A percentile compares a stretch with the other conserved stretches of the same genome.
phyloP scores from a whole-genome alignment of 768 basidiomycete genomes.

The Kwoniella dendrophila region DNA sequence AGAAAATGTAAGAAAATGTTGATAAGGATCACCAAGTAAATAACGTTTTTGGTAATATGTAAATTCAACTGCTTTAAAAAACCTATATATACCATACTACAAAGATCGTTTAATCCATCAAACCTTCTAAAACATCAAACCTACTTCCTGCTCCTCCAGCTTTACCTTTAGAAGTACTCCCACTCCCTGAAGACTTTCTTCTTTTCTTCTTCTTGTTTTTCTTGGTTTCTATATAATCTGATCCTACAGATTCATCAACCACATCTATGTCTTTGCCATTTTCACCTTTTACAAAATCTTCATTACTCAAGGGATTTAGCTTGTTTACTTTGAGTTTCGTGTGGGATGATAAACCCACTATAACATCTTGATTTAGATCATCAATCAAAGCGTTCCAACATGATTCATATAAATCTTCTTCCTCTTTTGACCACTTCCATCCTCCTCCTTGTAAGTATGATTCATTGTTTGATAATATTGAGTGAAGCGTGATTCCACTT shows the following conservation, averaged over 20 bases:
- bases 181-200: neutral
- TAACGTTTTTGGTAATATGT: too few species aligned
- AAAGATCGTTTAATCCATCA: slow-evolving; percentile 18
- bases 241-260: too few species aligned
- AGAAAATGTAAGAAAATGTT: too few species aligned
- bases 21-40: too few species aligned
- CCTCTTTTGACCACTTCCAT: slow-evolving; percentile 32
- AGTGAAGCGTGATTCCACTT: slow-evolving; percentile 36
- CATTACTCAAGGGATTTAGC: neutral
- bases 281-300: neutral
- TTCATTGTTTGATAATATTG: slow-evolving; percentile 16
- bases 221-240: too few species aligned
- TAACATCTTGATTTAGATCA: slow-evolving; percentile 18
- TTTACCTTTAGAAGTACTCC: neutral
- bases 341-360: slow-evolving; percentile 16
- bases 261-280: neutral
- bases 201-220: slow-evolving; percentile 9
- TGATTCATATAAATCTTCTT: slow-evolving; percentile 15
- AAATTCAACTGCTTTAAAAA: too few species aligned
- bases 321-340: neutral
- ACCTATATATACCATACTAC: too few species aligned
- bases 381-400: slow-evolving; percentile 37
- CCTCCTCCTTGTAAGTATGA: slow-evolving; percentile 30
- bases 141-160: neutral
- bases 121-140: slow-evolving; percentile 12